Conservation (phyloP, 2,329 filamentous ascomycete species). For the Diaporthe amygdali region DNA sequence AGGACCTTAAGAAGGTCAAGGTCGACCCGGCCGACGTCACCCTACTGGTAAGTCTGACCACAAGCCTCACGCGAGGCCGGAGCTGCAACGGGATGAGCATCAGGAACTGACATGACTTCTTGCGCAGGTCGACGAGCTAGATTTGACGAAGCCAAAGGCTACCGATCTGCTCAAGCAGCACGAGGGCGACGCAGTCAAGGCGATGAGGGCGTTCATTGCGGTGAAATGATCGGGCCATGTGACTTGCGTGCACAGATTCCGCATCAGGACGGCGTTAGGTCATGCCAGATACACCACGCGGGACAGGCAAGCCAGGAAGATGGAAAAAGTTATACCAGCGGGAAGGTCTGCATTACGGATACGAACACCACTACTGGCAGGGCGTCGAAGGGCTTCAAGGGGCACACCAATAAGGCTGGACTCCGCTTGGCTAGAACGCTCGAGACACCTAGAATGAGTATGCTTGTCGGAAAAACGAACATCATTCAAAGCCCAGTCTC, state of each 20-base stretch:
- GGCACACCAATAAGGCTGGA: no score
- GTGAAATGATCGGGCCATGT: slow-evolving; percentile 10
- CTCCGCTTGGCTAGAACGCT: background rate
- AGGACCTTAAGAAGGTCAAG: slow-evolving; percentile 68
- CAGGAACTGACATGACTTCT: background rate
- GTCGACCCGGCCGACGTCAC: slow-evolving; percentile 75
- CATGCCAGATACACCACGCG: background rate
- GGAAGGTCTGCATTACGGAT: background rate
- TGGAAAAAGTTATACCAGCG: background rate
- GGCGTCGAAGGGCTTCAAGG: background rate
- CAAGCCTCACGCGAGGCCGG: no score
- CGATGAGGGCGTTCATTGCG: slow-evolving; percentile 63
- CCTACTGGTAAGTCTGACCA: slow-evolving; percentile 65
- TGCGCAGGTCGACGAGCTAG: slow-evolving; percentile 69
- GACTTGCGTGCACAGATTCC: background rate
- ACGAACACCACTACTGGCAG: background rate
- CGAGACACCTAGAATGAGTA: background rate
- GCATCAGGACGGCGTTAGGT: slow-evolving; percentile 14
- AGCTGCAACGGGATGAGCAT: background rate
- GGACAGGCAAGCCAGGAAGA: background rate
- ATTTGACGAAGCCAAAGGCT: slow-evolving; percentile 73
- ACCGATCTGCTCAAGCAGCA: slow-evolving; percentile 76
- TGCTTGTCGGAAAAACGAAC: background rate
- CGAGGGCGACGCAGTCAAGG: slow-evolving; percentile 72
- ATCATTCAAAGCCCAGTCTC: background rate